Conservation (phyloP, 768 basidiomycete genomes). For the Pleurotus djamor region DNA sequence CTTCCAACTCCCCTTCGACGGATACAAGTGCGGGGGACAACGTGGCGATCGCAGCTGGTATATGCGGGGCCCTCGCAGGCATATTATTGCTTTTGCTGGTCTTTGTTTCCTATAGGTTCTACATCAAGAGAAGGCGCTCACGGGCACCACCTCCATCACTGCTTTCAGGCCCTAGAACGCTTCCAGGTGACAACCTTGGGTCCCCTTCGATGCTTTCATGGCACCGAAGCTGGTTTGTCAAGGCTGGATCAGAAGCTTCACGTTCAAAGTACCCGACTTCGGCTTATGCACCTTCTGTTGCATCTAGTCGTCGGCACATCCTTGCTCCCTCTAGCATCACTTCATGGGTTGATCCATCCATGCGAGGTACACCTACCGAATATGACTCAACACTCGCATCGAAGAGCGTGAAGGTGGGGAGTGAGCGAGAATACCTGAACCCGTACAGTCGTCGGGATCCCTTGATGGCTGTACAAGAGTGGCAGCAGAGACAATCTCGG, state of each 20-base stretch:
- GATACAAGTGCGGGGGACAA: too few relatives aligned
- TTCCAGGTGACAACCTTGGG: not conserved
- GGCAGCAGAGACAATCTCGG: constrained; percentile 3
- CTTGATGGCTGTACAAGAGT: not conserved
- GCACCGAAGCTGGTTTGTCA: not conserved
- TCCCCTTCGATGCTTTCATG: not conserved
- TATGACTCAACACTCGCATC: not conserved
- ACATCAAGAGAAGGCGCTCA: not conserved
- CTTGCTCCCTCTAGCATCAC: not conserved
- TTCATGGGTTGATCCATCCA: not conserved
- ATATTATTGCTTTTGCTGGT: not conserved
- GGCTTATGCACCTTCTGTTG: not conserved
- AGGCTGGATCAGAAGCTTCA: not conserved
- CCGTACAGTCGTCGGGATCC: constrained; percentile 1
- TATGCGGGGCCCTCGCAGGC: not conserved
- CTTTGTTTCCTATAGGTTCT: not conserved
- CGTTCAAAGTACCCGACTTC: not conserved
- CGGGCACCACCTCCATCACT: not conserved
- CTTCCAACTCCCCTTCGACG: too few relatives aligned
- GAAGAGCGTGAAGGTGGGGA: constrained; percentile 1
- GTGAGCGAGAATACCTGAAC: not conserved
- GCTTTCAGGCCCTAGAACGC: not conserved
- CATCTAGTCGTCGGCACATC: constrained; percentile 1
- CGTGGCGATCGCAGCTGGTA: not conserved
- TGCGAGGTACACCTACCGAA: not conserved